phyloP scores from a whole-genome alignment of 176 grass and related monocot species.

The Triticum dicoccoides region DNA sequence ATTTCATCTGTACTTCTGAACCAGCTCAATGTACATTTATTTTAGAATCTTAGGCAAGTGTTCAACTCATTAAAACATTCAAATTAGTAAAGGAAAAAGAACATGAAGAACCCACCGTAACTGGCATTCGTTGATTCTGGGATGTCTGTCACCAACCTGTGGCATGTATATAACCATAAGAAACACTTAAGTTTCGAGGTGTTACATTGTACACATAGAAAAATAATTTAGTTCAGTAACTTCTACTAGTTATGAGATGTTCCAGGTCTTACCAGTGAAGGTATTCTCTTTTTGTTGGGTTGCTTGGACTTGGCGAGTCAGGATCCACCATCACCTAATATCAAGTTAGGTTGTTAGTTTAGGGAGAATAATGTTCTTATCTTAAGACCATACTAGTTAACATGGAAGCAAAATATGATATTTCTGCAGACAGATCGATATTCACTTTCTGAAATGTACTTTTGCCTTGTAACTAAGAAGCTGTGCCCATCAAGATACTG shows the following conservation, averaged over 20 bases:
- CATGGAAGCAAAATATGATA: slow-evolving; percentile 5
- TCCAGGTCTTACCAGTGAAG: slow-evolving; percentile 77
- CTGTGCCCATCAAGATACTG: neutral
- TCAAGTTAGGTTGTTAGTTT: slow-evolving; percentile 43
- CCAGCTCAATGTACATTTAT: slow-evolving; percentile 8
- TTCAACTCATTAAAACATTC: slow-evolving; percentile 29
- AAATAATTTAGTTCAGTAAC: slow-evolving; percentile 23
- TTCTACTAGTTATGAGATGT: slow-evolving; percentile 5
- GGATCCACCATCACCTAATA: slow-evolving; percentile 95
- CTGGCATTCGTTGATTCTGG: slow-evolving; percentile 73
- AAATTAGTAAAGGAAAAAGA: slow-evolving; percentile 34
- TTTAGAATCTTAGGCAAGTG: slow-evolving; percentile 28
- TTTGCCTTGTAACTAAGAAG: slow-evolving; percentile 29
- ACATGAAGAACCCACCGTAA: slow-evolving; percentile 51
- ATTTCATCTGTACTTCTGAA: neutral
- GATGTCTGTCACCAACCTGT: slow-evolving; percentile 97
- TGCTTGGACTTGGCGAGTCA: slow-evolving; percentile 92
- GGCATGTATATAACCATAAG: slow-evolving; percentile 36
- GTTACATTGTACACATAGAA: slow-evolving; percentile 13
- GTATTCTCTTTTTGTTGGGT: slow-evolving; percentile 91
- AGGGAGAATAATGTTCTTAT: slow-evolving; percentile 19
- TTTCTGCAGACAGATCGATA: neutral
- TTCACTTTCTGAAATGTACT: slow-evolving; percentile 8
- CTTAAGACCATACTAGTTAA: neutral
- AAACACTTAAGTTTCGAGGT: slow-evolving; percentile 23